phyloP scores from a whole-genome alignment of 169 alveolate species.

The Babesia microti region DNA sequence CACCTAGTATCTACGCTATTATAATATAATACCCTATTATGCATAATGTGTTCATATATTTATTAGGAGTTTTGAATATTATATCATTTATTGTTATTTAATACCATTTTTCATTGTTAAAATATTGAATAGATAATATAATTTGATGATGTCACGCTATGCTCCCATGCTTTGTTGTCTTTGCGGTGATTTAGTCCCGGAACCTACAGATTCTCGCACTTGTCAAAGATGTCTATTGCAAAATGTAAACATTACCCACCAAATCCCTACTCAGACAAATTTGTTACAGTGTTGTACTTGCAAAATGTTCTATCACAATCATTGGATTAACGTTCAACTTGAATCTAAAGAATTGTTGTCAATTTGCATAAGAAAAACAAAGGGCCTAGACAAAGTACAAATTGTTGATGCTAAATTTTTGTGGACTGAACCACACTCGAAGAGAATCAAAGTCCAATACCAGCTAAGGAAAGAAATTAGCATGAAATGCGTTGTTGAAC shows the following conservation, averaged over 20 bases:
- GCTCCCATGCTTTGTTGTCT: constrained; percentile 50
- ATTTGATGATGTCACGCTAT: constrained; percentile 31
- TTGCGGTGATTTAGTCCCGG: constrained; percentile 41
- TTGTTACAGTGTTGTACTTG: constrained; percentile 38
- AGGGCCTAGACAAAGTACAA: constrained; percentile 85
- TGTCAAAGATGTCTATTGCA: constrained; percentile 36
- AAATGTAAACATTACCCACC: constrained; percentile 33
- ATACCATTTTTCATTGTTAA: too few species aligned
- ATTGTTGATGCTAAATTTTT: constrained; percentile 88
- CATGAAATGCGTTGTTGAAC: constrained; percentile 77
- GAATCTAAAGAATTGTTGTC: constrained; percentile 94
- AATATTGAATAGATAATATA: too few species aligned
- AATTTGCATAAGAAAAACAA: constrained; percentile 87
- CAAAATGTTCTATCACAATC: constrained; percentile 32
- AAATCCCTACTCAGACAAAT: constrained; percentile 33
- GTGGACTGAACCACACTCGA: constrained; percentile 92
- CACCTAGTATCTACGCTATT: too few species aligned
- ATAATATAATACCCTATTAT: too few species aligned
- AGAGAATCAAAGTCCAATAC: constrained; percentile 87
- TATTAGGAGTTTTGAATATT: too few species aligned
- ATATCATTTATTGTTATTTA: too few species aligned
- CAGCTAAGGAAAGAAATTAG: constrained; percentile 89
- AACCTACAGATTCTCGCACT: constrained; percentile 41
- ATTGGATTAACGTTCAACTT: constrained; percentile 56
- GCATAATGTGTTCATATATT: too few species aligned